Conservation (phyloP, 192 early-diverging fungal species). For the Linnemannia hyalina region DNA sequence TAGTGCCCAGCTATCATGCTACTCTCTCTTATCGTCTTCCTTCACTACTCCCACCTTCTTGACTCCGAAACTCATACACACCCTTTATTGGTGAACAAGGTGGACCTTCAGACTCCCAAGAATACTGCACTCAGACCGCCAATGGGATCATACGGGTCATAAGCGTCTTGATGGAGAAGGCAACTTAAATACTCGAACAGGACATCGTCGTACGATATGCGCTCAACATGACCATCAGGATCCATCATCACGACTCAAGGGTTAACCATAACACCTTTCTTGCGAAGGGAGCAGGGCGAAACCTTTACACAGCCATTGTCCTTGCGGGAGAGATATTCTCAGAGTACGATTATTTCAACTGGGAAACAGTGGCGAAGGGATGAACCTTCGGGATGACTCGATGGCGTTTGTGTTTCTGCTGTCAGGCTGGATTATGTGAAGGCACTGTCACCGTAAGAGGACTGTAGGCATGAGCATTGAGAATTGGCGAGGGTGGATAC, state of each 20-base stretch:
- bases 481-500: too few relatives aligned
- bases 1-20: slow-evolving; percentile 34
- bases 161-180: slow-evolving; percentile 35
- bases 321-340: background rate
- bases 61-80: slow-evolving; percentile 34
- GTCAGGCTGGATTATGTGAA: background rate
- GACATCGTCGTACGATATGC: slow-evolving; percentile 39
- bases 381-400: slow-evolving; percentile 1
- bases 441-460: background rate
- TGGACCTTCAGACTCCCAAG: slow-evolving; percentile 31
- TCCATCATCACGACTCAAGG: slow-evolving; percentile 32
- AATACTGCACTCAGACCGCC: slow-evolving; percentile 44
- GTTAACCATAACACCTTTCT: slow-evolving; percentile 12
- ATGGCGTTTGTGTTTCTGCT: slow-evolving; percentile 6
- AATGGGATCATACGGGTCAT: slow-evolving; percentile 44
- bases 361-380: background rate
- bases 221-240: slow-evolving; percentile 40
- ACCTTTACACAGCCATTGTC: slow-evolving; percentile 42
- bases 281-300: slow-evolving; percentile 31
- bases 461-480: background rate
- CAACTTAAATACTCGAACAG: slow-evolving; percentile 30
- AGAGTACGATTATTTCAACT: background rate
- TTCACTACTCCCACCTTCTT: slow-evolving; percentile 43
- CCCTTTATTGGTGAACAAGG: slow-evolving; percentile 15
- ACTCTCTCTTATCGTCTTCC: slow-evolving; percentile 46